A percentile compares a stretch with the other conserved stretches of the same genome.
phyloP scores from a whole-genome alignment of 768 basidiomycete genomes.

The Termitomyces sp. region DNA sequence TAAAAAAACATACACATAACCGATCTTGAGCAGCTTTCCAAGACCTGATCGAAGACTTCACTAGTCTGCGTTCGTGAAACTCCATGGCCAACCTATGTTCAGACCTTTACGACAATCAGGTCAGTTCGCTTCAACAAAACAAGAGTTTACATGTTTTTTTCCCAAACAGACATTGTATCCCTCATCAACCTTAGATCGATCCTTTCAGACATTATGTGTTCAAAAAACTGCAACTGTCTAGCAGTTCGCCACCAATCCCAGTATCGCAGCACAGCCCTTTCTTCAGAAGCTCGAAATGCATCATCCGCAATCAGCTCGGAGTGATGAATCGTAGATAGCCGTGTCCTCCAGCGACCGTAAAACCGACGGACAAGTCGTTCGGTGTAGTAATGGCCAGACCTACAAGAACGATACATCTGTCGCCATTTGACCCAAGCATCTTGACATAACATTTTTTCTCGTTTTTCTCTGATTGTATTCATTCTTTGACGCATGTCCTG shows the following conservation, averaged over 20 bases:
- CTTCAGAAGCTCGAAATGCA: conserved; percentile 36
- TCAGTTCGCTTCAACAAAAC: neutral
- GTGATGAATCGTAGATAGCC: conserved; percentile 35
- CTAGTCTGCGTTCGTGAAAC: conserved; percentile 36
- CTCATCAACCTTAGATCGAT: conserved; percentile 47
- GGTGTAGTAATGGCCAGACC: conserved; percentile 50
- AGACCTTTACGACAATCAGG: conserved; percentile 31
- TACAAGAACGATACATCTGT: conserved; percentile 46
- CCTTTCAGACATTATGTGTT: conserved; percentile 40
- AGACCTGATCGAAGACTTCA: conserved; percentile 43
- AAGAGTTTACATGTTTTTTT: conserved; percentile 20
- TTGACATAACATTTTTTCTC: conserved; percentile 48
- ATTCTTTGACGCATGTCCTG: conserved; percentile 71
- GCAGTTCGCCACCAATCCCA: conserved; percentile 61
- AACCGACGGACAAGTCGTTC: conserved; percentile 40
- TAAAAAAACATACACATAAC: conserved; percentile 41
- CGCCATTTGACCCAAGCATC: conserved; percentile 70
- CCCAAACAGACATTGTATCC: conserved; percentile 52
- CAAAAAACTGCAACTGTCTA: conserved; percentile 40
- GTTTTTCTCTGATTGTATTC: conserved; percentile 54
- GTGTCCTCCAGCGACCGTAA: conserved; percentile 53
- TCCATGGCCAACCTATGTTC: conserved; percentile 40
- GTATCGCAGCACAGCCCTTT: conserved; percentile 32
- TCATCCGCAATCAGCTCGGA: conserved; percentile 51
- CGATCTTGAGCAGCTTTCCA: conserved; percentile 57